Base-by-base conservation (phyloP, 169 alveolate species). In the Plasmodium yoelii region DNA sequence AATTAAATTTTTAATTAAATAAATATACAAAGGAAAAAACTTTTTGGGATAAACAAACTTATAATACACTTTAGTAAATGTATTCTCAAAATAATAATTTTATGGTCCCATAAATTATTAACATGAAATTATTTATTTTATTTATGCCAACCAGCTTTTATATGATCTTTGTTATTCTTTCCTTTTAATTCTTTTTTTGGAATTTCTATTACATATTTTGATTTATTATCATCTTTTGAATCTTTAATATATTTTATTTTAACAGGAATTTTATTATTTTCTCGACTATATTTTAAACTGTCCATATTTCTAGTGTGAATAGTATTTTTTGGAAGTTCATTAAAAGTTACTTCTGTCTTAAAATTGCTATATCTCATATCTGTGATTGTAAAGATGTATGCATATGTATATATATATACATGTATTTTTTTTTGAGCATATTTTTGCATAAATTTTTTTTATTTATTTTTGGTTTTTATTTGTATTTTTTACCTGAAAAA, bases 161-260 rank as follows among this genome's bases (percentile, higher is more conserved):
- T 56, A 26, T 75, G 88, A 67, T 75, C 51, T 2, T 51, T 63
- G 8, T 34, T 55, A 0, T 67, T 75, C n/a, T 57, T 19, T 19
- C 51, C 46, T 6, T 51, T 69, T 69, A 75, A 26, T 51, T 75
- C 88, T 8, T 69, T 67, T 22, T 75, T 64, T 15, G 88, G 88
- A 28, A 75, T 75, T 13, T 75, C 88, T 63, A 75, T 75, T 24
- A 75, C 88, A 56, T 75, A 75, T n/a, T 75, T 75, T 13, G 88
- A 75, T 24, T 75, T 75, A n/a, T 56, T 70, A 75, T 75, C 88
- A 55, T 75, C 59, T 9, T 53, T 42, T 13, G 88, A 18, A 44
- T 75, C 88, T 15, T 51, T 63, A 63, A 75, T 63, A 69, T 75
- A 75, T 75, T 51, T 75, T 75, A 75, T 75, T 51, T 75, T 75